phyloP scores from a whole-genome alignment of 768 basidiomycete species.

The Suillus fuscotomentosus region DNA sequence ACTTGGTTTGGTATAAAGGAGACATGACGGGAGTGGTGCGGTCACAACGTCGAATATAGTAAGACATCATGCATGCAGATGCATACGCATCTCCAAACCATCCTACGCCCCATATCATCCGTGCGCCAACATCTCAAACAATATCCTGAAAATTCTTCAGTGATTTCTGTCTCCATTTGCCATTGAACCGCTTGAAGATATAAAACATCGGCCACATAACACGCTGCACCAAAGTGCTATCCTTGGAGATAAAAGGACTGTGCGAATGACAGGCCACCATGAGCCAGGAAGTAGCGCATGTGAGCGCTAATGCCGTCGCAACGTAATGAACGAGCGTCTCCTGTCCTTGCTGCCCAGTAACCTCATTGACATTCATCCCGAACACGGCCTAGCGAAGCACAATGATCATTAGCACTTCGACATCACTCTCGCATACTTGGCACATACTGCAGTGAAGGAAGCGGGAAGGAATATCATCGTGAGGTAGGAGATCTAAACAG shows the following conservation, averaged over 20 bases:
- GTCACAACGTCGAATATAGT: background rate
- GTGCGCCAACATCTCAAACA: background rate
- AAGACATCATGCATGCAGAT: background rate
- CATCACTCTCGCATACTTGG: background rate
- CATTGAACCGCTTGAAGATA: background rate
- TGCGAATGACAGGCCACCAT: constrained; percentile 47
- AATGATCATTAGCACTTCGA: constrained; percentile 7
- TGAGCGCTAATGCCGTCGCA: constrained; percentile 41
- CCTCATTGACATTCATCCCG: constrained; percentile 27
- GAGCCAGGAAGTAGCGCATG: constrained; percentile 52
- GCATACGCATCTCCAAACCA: background rate
- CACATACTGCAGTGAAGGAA: constrained; percentile 36
- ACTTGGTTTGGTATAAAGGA: background rate
- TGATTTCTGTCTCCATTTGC: background rate
- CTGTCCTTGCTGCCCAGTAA: constrained; percentile 24
- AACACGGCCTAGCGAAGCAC: constrained; percentile 26
- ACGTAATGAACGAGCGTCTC: constrained; percentile 38
- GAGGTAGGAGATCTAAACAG: constrained; percentile 47
- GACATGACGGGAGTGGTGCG: background rate
- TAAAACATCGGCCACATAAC: constrained; percentile 22
- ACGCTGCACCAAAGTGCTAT: constrained; percentile 14
- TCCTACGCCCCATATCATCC: background rate
- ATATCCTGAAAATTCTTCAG: background rate
- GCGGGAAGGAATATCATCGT: constrained; percentile 59
- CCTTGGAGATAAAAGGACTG: constrained; percentile 6